Evolutionary conservation across 345 rosid genomes (phyloP).

Genomic region (Salix exigua): DNA sequence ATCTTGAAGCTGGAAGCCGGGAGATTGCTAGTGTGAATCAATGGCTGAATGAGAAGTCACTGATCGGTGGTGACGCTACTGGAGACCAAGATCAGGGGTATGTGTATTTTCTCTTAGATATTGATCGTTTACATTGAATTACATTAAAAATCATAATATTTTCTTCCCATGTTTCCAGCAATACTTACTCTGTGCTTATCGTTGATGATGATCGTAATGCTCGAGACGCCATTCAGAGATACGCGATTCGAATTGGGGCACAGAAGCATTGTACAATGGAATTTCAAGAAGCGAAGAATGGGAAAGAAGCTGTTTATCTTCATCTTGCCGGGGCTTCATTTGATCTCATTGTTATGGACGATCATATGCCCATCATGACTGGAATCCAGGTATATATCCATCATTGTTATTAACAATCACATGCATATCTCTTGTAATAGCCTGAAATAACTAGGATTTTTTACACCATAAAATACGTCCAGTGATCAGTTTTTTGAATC

Average conservation of each 20-base stretch:
- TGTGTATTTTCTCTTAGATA: neutral
- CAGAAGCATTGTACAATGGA: neutral
- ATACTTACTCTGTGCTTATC: neutral
- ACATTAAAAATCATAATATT: neutral
- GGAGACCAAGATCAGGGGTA: no score
- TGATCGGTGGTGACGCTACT: no score
- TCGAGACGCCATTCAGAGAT: neutral
- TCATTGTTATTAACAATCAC: no score
- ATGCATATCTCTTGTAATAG: no score
- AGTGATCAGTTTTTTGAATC: no score
- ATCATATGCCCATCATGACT: neutral
- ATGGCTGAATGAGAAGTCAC: no score
- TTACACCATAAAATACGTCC: no score
- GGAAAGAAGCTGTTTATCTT: neutral
- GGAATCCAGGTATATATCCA: neutral
- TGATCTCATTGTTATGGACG: neutral
- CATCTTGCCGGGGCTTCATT: neutral
- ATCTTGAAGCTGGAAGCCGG: no score
- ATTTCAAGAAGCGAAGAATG: neutral
- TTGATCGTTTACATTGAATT: neutral
- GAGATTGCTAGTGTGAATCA: no score
- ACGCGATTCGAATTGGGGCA: neutral
- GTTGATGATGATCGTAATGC: neutral
- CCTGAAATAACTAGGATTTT: no score
- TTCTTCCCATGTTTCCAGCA: neutral